A percentile compares a stretch with the other conserved stretches of the same genome.
Evolutionary conservation across 2,329 filamentous ascomycete genomes (phyloP).

Genomic region (Beauveria medogensis): DNA sequence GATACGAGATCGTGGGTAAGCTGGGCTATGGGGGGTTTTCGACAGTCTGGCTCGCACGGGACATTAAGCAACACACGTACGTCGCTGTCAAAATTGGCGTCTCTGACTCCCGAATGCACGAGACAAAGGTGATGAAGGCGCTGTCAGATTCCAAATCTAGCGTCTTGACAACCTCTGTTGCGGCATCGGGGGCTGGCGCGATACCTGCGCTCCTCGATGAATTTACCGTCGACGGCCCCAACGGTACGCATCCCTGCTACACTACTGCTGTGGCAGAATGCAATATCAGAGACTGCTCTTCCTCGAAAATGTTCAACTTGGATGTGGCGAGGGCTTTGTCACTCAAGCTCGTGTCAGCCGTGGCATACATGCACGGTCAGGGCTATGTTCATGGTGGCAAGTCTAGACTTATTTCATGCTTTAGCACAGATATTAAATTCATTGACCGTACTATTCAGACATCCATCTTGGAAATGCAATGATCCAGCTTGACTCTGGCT

Average conservation of each 20-base stretch:
- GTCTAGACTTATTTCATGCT: constrained; percentile 22
- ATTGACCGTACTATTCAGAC: constrained; percentile 13
- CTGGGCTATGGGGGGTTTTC: constrained; percentile 30
- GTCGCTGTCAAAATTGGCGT: constrained; percentile 15
- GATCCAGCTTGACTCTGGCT: constrained; percentile 9
- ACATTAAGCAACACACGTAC: constrained; percentile 16
- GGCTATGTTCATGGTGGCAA: constrained; percentile 22
- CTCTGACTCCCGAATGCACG: neutral
- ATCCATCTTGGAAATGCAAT: constrained; percentile 21
- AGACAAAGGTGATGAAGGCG: neutral
- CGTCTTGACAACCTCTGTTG: neutral
- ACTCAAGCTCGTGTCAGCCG: constrained; percentile 17
- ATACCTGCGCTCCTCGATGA: constrained; percentile 14
- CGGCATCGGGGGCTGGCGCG: neutral
- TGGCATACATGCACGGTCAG: constrained; percentile 19
- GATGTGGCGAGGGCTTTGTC: constrained; percentile 15
- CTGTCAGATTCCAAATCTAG: neutral
- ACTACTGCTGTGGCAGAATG: constrained; percentile 16
- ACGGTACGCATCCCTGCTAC: constrained; percentile 17
- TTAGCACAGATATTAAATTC: constrained; percentile 9
- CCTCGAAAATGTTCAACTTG: constrained; percentile 14
- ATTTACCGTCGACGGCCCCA: constrained; percentile 15
- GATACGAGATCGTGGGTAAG: constrained; percentile 30
- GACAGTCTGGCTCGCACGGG: constrained; percentile 33
- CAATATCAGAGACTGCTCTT: constrained; percentile 13